phyloP scores from a whole-genome alignment of 2,329 filamentous ascomycete genomes.

The Exophiala viscosa region DNA sequence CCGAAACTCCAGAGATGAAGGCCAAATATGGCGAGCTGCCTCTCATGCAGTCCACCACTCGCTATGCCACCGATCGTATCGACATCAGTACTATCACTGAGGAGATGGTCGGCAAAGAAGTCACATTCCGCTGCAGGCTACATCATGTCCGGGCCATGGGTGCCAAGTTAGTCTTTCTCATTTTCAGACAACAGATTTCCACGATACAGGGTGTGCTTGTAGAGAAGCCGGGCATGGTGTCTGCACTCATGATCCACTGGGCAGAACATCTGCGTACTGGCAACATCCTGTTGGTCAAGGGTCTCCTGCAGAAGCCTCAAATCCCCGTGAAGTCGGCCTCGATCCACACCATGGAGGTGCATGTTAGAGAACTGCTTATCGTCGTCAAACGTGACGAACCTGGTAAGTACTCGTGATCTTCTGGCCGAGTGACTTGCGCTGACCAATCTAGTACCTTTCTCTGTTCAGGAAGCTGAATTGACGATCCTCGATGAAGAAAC shows the following conservation, averaged over 20 bases:
- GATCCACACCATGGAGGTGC: slow-evolving; percentile 71
- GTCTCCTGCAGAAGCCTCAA: slow-evolving; percentile 67
- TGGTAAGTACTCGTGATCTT: slow-evolving; percentile 15
- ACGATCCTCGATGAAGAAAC: slow-evolving; percentile 54
- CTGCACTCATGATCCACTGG: slow-evolving; percentile 78
- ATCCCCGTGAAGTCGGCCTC: slow-evolving; percentile 72
- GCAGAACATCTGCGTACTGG: slow-evolving; percentile 77
- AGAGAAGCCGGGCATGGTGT: slow-evolving; percentile 57
- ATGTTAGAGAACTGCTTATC: slow-evolving; percentile 63
- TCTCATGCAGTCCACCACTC: slow-evolving; percentile 56
- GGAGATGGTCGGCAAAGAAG: slow-evolving; percentile 54
- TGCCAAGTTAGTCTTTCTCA: slow-evolving; percentile 75
- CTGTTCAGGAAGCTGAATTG: slow-evolving; percentile 66
- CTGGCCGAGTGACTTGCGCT: slow-evolving; percentile 1
- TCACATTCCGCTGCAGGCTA: slow-evolving; percentile 67
- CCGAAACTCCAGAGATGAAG: slow-evolving; percentile 58
- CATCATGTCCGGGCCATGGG: slow-evolving; percentile 80
- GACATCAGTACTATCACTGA: slow-evolving; percentile 51
- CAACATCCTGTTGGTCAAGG: slow-evolving; percentile 72
- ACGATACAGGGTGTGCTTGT: slow-evolving; percentile 82
- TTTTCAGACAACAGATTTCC: slow-evolving; percentile 77
- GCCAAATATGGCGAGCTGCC: slow-evolving; percentile 57
- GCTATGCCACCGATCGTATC: slow-evolving; percentile 46
- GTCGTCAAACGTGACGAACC: slow-evolving; percentile 59
- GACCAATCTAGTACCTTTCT: slow-evolving; percentile 54